A percentile compares a stretch with the other conserved stretches of the same genome.
These are phyloP conservation scores for Ramaria sp. DNA, from an alignment of 768 basidiomycete species.

Conservation along the genomic window DNA sequence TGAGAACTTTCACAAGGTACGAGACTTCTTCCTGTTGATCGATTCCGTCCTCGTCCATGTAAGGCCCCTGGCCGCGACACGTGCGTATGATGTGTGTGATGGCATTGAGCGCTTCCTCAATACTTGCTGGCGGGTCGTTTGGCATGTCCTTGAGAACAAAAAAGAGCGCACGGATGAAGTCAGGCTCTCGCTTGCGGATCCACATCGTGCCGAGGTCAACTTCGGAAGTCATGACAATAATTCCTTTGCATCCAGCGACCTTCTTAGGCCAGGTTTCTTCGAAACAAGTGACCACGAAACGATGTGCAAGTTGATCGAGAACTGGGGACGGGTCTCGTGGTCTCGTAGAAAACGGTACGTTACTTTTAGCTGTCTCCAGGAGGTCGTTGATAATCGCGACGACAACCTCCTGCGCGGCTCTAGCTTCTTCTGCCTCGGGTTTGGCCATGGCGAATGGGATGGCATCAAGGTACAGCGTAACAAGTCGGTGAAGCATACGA, in stretches of 20 bases:
- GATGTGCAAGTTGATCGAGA: slow-evolving; percentile 71
- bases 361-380: slow-evolving; percentile 39
- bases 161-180: slow-evolving; percentile 80
- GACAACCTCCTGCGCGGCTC: slow-evolving; percentile 50
- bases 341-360: slow-evolving; percentile 28
- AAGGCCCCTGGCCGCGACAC: slow-evolving; percentile 28
- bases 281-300: slow-evolving; percentile 78
- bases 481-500: slow-evolving; percentile 43
- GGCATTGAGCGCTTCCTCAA: slow-evolving; percentile 70
- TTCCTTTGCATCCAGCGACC: slow-evolving; percentile 80
- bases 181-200: slow-evolving; percentile 79
- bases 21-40: slow-evolving; percentile 42
- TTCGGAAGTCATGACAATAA: slow-evolving; percentile 67
- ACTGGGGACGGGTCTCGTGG: slow-evolving; percentile 50
- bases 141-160: slow-evolving; percentile 94
- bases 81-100: slow-evolving; percentile 56
- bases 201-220: slow-evolving; percentile 65
- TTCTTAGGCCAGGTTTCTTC: slow-evolving; percentile 88
- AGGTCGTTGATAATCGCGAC: slow-evolving; percentile 56
- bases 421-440: slow-evolving; percentile 48
- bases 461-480: slow-evolving; percentile 71
- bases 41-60: slow-evolving; percentile 28
- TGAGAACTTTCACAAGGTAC: slow-evolving; percentile 73
- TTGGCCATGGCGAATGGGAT: slow-evolving; percentile 67
- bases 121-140: slow-evolving; percentile 73